These are phyloP conservation scores for Sclerotinia sclerotiorum DNA, from an alignment of 2,329 filamentous ascomycete species.

Conservation along the genomic window DNA sequence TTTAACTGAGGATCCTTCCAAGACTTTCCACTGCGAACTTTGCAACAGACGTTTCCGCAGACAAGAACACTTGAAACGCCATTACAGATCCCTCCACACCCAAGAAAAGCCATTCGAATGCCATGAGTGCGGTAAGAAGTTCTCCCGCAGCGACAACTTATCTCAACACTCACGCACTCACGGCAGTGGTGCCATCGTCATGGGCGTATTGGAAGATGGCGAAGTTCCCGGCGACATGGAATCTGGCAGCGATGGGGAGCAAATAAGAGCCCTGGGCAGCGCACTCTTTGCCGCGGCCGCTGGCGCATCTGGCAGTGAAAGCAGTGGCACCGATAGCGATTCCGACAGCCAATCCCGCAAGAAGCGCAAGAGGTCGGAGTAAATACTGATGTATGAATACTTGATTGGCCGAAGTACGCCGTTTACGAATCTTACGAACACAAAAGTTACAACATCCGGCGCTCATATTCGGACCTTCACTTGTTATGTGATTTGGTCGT, in stretches of 20 bases:
- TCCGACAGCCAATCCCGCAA: constrained; percentile 56
- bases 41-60: constrained; percentile 97
- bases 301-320: constrained; percentile 66
- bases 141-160: constrained; percentile 95
- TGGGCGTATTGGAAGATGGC: constrained; percentile 78
- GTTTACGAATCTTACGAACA: constrained; percentile 37
- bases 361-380: constrained; percentile 75
- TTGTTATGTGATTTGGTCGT: constrained; percentile 32
- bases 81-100: constrained; percentile 97
- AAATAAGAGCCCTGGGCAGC: constrained; percentile 68
- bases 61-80: constrained; percentile 97
- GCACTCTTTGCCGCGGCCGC: constrained; percentile 80
- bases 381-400: constrained; percentile 24
- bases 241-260: constrained; percentile 52
- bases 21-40: constrained; percentile 95
- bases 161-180: constrained; percentile 95
- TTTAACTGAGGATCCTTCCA: constrained; percentile 93
- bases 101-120: constrained; percentile 99
- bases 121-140: constrained; percentile 97
- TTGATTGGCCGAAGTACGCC: constrained; percentile 33
- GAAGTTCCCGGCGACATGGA: constrained; percentile 52
- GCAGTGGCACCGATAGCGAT: constrained; percentile 53
- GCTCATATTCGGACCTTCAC: constrained; percentile 35
- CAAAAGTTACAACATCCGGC: constrained; percentile 30
- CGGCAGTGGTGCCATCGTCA: constrained; percentile 83